These are phyloP conservation scores for Candida railenensis DNA, from an alignment of 805 yeast species.

Conservation along the genomic window DNA sequence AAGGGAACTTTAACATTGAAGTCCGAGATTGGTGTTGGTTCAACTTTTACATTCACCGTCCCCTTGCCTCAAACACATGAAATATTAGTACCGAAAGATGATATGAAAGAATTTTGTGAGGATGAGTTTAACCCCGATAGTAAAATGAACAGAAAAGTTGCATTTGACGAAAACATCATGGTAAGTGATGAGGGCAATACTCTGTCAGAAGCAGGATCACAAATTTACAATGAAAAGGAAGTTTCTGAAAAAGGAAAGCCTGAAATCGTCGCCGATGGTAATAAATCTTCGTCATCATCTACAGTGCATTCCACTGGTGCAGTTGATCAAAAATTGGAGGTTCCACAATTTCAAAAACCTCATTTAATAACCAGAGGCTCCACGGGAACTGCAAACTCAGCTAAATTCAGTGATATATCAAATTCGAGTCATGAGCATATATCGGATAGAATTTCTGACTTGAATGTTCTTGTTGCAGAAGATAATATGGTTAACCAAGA, in stretches of 20 bases:
- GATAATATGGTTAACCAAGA: slow-evolving; percentile 94
- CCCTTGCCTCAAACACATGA: slow-evolving; percentile 71
- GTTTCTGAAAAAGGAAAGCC: not conserved
- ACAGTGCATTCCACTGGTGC: not conserved
- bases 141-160: slow-evolving; percentile 51
- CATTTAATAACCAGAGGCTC: slow-evolving; percentile 45
- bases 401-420: slow-evolving; percentile 9
- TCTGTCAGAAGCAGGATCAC: not conserved
- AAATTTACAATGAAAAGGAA: not conserved
- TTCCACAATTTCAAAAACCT: slow-evolving; percentile 39
- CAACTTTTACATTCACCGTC: slow-evolving; percentile 77
- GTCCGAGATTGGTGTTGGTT: slow-evolving; percentile 78
- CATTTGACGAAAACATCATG: slow-evolving; percentile 25
- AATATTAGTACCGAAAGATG: slow-evolving; percentile 36
- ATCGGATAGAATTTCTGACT: slow-evolving; percentile 27
- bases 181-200: slow-evolving; percentile 5
- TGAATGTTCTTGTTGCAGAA: slow-evolving; percentile 81
- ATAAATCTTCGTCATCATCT: not conserved
- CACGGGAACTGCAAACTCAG: slow-evolving; percentile 52
- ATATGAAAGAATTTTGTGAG: slow-evolving; percentile 47
- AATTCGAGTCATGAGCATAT: not conserved
- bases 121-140: slow-evolving; percentile 66
- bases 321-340: slow-evolving; percentile 4
- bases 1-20: slow-evolving; percentile 76
- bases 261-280: not conserved